Base-by-base conservation (phyloP, 257 asterid species). In the Coffea eugenioides region DNA sequence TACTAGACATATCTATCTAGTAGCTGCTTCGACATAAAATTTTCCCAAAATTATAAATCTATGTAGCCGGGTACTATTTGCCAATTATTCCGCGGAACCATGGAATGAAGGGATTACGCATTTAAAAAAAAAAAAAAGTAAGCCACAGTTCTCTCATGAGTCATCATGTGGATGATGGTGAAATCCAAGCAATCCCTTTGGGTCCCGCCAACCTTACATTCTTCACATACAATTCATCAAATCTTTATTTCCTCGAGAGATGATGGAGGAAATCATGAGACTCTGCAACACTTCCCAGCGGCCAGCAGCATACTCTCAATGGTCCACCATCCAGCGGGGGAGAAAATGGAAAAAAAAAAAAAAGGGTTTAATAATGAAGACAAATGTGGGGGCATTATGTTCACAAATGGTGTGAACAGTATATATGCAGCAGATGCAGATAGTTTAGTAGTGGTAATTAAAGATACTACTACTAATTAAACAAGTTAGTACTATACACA, bases 131-230 rank as follows among this genome's bases (percentile, higher is more conserved):
- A 8, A 49, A 49, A 8, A 49, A 4, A 23, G 36, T 65, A 23
- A 15, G 59, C 12, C 43, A 45, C 21, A 46, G 31, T 15, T 48
- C 23, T 64, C 45, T 77, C 51, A 16, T 46, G 48, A 62, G 46
- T 4, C 41, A 49, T 49, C 51, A 68, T 51, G 23, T 21, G 57
- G 18, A 14, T 67, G 66, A 74, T 73, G 61, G 77, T 75, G 80
- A 81, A 81, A 69, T 76, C 76, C 75, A 75, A 76, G 77, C 80
- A 75, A 81, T n/a, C 56, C 25, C n/a, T 16, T 16, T 8, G 34
- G 80, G 52, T 16, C 75, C 71, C 76, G 14, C 25, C 21, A 31
- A n/a, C 46, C 48, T 66, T 41, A 51, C n/a, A 4, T 45, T 65
- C 31, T 2, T 56, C 39, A 21, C 69, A 71, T 67, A 36, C 64